Conservation (phyloP, 352 stramenopile genomes). For the Peronosclerospora sorghi region DNA sequence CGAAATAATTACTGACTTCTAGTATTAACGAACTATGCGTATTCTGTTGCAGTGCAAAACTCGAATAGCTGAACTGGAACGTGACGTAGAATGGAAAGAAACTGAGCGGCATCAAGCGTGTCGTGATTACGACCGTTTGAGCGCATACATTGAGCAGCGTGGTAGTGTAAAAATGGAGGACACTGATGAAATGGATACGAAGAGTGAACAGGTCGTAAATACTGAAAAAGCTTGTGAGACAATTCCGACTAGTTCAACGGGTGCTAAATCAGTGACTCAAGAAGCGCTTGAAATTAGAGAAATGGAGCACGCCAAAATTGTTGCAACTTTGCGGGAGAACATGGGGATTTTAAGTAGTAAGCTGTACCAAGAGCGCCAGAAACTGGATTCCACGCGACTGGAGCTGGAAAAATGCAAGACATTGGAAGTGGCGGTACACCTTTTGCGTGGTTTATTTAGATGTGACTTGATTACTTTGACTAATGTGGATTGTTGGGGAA, state of each 20-base stretch:
- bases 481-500: slow-evolving; percentile 9
- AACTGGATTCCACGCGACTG: slow-evolving; percentile 29
- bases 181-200: slow-evolving; percentile 8
- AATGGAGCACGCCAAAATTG: slow-evolving; percentile 20
- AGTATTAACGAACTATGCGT: too few relatives aligned
- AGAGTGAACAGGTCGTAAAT: slow-evolving; percentile 15
- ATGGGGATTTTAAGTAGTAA: slow-evolving; percentile 30
- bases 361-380: slow-evolving; percentile 36
- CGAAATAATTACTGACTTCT: too few relatives aligned
- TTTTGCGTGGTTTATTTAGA: background rate
- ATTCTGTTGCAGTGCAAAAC: slow-evolving; percentile 34
- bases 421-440: slow-evolving; percentile 43
- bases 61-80: slow-evolving; percentile 45
- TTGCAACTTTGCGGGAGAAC: slow-evolving; percentile 29
- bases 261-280: slow-evolving; percentile 12
- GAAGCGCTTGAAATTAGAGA: slow-evolving; percentile 26
- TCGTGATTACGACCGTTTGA: slow-evolving; percentile 62
- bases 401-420: slow-evolving; percentile 55
- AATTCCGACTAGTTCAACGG: slow-evolving; percentile 1
- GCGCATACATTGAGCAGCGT: slow-evolving; percentile 36
- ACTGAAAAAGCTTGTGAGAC: slow-evolving; percentile 12
- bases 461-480: slow-evolving; percentile 3
- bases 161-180: slow-evolving; percentile 10
- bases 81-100: slow-evolving; percentile 66
- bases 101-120: slow-evolving; percentile 65